A percentile compares a stretch with the other conserved stretches of the same genome.
These are phyloP conservation scores for Babesia ovis DNA, from an alignment of 169 alveolate species.

Conservation along the genomic window DNA sequence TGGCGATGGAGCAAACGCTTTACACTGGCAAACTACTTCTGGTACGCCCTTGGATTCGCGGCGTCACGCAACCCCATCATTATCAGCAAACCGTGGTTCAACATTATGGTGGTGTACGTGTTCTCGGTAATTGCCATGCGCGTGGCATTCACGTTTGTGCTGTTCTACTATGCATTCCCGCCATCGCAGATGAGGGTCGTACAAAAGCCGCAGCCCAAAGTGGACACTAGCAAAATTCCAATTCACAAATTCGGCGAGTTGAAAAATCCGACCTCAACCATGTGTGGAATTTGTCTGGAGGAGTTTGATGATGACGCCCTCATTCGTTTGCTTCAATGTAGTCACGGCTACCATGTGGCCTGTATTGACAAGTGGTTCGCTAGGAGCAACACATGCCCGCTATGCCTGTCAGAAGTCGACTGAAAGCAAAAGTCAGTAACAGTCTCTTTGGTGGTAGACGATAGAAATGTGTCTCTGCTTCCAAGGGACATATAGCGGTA, in stretches of 20 bases:
- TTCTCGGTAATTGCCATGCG: conserved; percentile 30
- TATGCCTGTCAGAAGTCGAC: conserved; percentile 62
- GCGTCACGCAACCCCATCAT: conserved; percentile 24
- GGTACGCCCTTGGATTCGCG: conserved; percentile 70
- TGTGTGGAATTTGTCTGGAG: conserved; percentile 76
- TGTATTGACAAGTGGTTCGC: conserved; percentile 76
- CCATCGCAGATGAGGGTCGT: conserved; percentile 18
- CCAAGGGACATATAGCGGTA: too few species aligned
- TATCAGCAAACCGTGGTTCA: conserved; percentile 11
- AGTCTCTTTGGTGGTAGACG: too few species aligned
- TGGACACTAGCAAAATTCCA: conserved; percentile 44
- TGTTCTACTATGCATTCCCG: conserved; percentile 46
- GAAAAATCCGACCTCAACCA: conserved; percentile 39
- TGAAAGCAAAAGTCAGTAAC: too few species aligned
- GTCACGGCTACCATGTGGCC: conserved; percentile 72
- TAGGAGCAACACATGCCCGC: conserved; percentile 71
- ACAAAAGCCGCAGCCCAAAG: conserved; percentile 43
- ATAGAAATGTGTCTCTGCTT: too few species aligned
- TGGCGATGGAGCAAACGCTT: conserved; percentile 73
- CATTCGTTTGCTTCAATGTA: conserved; percentile 63
- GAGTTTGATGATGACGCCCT: conserved; percentile 68
- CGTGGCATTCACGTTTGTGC: conserved; percentile 31
- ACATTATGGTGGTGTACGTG: conserved; percentile 34
- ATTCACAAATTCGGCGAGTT: conserved; percentile 44
- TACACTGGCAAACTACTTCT: conserved; percentile 67